Conservation (phyloP, 2,329 filamentous ascomycete species). For the Fusarium avenaceum region DNA sequence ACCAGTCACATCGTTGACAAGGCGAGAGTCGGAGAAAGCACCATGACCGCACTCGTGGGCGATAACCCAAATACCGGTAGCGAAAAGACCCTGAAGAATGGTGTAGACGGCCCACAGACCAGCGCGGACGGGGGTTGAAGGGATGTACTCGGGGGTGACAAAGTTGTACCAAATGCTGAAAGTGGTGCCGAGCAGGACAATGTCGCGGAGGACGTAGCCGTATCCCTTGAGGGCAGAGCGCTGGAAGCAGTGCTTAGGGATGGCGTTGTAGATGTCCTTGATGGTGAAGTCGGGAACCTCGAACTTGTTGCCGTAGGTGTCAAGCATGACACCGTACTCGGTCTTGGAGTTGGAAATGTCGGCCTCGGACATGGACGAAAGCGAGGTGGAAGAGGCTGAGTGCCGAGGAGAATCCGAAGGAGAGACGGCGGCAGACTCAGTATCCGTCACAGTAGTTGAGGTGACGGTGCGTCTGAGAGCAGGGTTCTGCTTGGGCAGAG, state of each 20-base stretch:
- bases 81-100: conserved; percentile 90
- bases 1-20: conserved; percentile 90
- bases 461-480: conserved; percentile 64
- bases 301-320: conserved; percentile 97
- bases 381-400: conserved; percentile 86
- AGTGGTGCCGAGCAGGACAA: conserved; percentile 77
- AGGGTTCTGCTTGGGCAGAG: conserved; percentile 58
- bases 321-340: conserved; percentile 77
- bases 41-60: conserved; percentile 99
- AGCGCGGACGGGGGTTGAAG: conserved; percentile 75
- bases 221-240: conserved; percentile 82
- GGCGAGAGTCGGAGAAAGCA: conserved; percentile 93
- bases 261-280: conserved; percentile 96
- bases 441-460: conserved; percentile 62
- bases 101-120: conserved; percentile 76
- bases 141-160: conserved; percentile 86
- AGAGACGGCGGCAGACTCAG: conserved; percentile 69
- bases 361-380: conserved; percentile 87
- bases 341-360: conserved; percentile 55
- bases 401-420: conserved; percentile 71
- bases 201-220: conserved; percentile 86
- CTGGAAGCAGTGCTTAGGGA: conserved; percentile 97
- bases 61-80: conserved; percentile 94
- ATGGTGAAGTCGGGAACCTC: conserved; percentile 95
- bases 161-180: conserved; percentile 93